phyloP scores from a whole-genome alignment of 495 filamentous ascomycete genomes.

The Talaromyces thailandensis region DNA sequence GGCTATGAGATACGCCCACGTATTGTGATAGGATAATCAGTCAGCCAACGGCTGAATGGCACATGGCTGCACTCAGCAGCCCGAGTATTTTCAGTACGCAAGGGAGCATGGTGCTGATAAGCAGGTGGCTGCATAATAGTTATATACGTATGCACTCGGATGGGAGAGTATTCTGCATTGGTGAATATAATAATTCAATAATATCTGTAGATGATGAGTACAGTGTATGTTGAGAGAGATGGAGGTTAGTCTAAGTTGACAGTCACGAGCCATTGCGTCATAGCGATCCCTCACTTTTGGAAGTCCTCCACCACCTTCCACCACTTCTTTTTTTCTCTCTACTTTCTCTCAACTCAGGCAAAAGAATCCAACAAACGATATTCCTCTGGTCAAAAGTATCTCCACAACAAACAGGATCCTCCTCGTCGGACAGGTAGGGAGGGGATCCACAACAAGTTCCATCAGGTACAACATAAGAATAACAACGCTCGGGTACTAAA shows the following conservation, averaged over 20 bases:
- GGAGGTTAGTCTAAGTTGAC: neutral
- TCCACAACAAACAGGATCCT: neutral
- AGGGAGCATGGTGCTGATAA: neutral
- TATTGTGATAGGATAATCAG: neutral
- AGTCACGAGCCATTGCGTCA: neutral
- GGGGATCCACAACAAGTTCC: neutral
- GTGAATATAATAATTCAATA: neutral
- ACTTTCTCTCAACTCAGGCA: neutral
- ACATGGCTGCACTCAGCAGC: neutral
- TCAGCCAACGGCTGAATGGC: neutral
- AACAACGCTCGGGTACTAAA: neutral
- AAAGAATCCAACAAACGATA: neutral
- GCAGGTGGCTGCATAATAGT: neutral
- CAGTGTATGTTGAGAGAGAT: neutral
- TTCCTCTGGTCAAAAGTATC: neutral
- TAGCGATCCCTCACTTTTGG: neutral
- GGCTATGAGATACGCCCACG: neutral
- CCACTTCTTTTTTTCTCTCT: neutral
- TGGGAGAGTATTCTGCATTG: neutral
- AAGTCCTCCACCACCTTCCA: neutral
- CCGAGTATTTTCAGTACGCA: neutral
- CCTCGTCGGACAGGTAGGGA: neutral
- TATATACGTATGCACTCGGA: neutral
- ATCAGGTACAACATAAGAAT: neutral
- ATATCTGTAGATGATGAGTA: neutral